phyloP scores from a whole-genome alignment of 352 stramenopile species.

The Phytophthora fragariaefolia region DNA sequence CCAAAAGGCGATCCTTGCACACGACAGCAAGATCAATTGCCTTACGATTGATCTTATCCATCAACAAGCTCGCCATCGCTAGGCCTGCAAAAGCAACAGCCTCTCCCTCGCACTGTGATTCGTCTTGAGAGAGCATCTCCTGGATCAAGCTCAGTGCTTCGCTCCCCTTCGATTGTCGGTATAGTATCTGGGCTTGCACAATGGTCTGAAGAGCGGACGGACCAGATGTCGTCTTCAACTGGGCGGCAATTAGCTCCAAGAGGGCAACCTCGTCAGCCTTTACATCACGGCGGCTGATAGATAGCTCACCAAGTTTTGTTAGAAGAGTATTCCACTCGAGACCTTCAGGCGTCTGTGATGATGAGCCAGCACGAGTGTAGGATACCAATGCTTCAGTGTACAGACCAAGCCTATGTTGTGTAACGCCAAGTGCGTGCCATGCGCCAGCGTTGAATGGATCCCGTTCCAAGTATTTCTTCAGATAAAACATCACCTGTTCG shows the following conservation, averaged over 20 bases:
- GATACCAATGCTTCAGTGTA: conserved; percentile 48
- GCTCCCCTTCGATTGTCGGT: conserved; percentile 28
- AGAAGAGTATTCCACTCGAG: conserved; percentile 53
- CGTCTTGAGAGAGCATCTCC: conserved; percentile 25
- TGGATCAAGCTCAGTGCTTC: conserved; percentile 39
- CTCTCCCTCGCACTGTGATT: conserved; percentile 24
- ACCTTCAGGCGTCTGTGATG: conserved; percentile 9
- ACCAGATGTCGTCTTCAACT: conserved; percentile 16
- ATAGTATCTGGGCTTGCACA: conserved; percentile 38
- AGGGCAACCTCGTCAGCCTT: conserved; percentile 20
- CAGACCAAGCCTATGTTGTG: conserved; percentile 64
- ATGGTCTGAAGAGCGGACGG: conserved; percentile 28
- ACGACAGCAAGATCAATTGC: conserved; percentile 18
- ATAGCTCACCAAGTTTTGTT: conserved; percentile 35
- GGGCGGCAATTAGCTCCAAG: conserved; percentile 31
- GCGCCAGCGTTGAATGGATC: conserved; percentile 64
- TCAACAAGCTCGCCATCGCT: conserved; percentile 42
- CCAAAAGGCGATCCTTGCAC: conserved; percentile 46
- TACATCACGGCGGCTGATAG: not conserved
- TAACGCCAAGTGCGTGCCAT: conserved; percentile 71
- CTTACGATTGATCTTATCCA: conserved; percentile 17
- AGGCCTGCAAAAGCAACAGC: conserved; percentile 42
- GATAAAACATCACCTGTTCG: conserved; percentile 71
- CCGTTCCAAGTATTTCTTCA: conserved; percentile 83
- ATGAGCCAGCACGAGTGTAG: conserved; percentile 39